These are phyloP conservation scores for Gossypium longicalyx DNA, from an alignment of 345 rosid species.

Conservation along the genomic window DNA sequence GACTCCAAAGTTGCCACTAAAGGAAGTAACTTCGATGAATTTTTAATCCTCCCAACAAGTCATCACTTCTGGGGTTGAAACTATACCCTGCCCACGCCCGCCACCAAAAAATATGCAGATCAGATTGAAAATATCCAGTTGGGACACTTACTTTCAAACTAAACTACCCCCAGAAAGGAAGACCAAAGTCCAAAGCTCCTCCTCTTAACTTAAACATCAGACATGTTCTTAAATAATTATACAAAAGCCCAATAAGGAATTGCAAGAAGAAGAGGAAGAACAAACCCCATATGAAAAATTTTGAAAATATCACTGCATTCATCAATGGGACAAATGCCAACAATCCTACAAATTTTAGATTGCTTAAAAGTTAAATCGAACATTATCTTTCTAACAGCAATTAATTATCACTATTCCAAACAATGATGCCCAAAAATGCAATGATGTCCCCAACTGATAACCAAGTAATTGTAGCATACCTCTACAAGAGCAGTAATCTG, in stretches of 20 bases:
- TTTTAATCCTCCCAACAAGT: neutral
- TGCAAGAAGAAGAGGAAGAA: neutral
- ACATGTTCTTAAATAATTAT: neutral
- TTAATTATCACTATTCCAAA: neutral
- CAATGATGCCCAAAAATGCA: neutral
- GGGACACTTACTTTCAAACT: neutral
- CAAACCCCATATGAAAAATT: neutral
- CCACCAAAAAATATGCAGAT: neutral
- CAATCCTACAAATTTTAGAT: neutral
- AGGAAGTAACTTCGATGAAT: neutral
- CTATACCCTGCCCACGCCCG: neutral
- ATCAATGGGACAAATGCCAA: neutral
- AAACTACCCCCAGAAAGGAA: neutral
- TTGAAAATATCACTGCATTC: neutral
- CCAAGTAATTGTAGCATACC: slow-evolving; percentile 37
- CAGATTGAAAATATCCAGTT: no score
- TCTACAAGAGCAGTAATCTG: slow-evolving; percentile 90
- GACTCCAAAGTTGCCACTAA: neutral
- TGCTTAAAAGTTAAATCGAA: neutral
- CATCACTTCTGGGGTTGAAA: neutral
- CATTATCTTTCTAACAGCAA: neutral
- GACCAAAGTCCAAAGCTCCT: neutral
- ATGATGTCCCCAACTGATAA: neutral
- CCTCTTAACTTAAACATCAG: neutral
- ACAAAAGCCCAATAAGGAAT: neutral